Conservation (phyloP, 345 rosid species). For the Ceriops decandra region DNA sequence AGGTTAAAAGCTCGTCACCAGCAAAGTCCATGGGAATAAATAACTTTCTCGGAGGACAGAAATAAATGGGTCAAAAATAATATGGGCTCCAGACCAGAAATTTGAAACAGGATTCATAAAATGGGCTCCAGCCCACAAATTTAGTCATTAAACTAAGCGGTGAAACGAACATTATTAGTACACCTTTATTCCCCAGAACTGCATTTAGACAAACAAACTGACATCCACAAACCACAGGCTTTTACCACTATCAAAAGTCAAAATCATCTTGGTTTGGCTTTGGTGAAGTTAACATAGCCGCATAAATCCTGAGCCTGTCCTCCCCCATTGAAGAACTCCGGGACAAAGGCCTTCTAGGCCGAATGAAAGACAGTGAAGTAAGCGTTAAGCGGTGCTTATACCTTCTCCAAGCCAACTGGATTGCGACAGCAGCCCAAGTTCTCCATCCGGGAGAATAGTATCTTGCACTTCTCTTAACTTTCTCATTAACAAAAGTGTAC, state of each 20-base stretch:
- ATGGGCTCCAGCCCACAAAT: no score
- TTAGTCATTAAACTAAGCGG: no score
- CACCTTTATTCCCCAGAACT: no score
- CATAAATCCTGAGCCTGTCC: slow-evolving; percentile 80
- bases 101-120: no score
- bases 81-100: no score
- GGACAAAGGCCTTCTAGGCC: slow-evolving; percentile 87
- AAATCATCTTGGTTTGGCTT: slow-evolving; percentile 94
- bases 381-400: slow-evolving; percentile 77
- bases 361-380: slow-evolving; percentile 74
- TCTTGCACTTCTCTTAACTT: slow-evolving; percentile 88
- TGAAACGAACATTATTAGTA: no score
- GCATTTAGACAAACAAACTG: no score
- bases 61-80: no score
- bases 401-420: slow-evolving; percentile 96
- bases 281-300: slow-evolving; percentile 89
- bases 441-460: slow-evolving; percentile 98
- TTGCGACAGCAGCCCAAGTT: slow-evolving; percentile 94
- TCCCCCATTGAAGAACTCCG: slow-evolving; percentile 84
- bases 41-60: no score
- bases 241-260: slow-evolving; percentile 44
- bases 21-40: no score
- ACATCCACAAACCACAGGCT: no score
- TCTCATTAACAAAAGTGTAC: slow-evolving; percentile 87
- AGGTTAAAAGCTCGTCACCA: no score